phyloP scores from a whole-genome alignment of 495 filamentous ascomycete species.

The Neurospora sp. region DNA sequence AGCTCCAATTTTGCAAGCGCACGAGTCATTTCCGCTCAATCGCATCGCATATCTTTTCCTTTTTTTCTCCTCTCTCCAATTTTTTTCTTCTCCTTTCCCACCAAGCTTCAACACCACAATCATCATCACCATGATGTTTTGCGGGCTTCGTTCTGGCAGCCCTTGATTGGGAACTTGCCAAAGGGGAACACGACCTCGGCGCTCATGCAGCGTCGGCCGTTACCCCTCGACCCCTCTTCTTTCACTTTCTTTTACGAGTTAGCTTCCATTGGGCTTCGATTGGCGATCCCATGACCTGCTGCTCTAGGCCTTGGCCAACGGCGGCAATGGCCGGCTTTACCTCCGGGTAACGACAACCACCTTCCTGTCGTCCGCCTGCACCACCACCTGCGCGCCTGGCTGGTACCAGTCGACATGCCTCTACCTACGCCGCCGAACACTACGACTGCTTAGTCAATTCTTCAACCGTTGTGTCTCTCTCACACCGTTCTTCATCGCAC shows the following conservation, averaged over 20 bases:
- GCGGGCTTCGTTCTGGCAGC: neutral
- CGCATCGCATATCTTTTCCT: neutral
- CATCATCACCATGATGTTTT: neutral
- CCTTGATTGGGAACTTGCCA: constrained; percentile 2
- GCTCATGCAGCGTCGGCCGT: neutral
- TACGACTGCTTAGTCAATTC: neutral
- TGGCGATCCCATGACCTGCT: constrained; percentile 6
- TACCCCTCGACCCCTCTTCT: neutral
- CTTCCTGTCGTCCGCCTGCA: constrained; percentile 1
- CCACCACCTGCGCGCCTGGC: neutral
- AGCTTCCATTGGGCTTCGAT: neutral
- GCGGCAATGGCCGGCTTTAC: constrained; percentile 30
- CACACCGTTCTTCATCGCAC: neutral
- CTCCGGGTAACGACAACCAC: constrained; percentile 4
- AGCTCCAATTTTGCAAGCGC: neutral
- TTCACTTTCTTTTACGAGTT: neutral
- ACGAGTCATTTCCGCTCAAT: neutral
- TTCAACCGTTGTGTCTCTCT: neutral
- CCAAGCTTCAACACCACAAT: neutral
- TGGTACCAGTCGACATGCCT: neutral
- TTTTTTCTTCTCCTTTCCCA: constrained; percentile 2
- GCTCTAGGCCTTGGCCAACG: constrained; percentile 6
- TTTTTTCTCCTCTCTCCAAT: neutral
- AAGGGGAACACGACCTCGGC: neutral
- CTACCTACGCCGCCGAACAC: neutral